These are phyloP conservation scores for Diaporthe batatas DNA, from an alignment of 2,329 filamentous ascomycete genomes.

Conservation along the genomic window DNA sequence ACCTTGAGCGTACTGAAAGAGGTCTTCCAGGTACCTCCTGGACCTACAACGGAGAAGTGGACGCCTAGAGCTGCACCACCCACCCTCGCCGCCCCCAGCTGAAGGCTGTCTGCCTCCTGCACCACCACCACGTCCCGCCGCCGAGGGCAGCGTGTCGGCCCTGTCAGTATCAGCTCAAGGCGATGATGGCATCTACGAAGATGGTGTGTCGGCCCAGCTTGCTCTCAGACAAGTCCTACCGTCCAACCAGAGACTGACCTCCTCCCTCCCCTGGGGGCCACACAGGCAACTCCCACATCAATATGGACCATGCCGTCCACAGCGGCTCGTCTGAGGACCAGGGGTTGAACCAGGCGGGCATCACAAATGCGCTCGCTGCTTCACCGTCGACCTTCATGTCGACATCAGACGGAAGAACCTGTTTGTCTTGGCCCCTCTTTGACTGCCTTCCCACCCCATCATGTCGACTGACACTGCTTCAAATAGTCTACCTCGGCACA, in stretches of 20 bases:
- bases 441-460: background rate
- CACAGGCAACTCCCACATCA: background rate
- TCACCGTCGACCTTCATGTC: slow-evolving; percentile 58
- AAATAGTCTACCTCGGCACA: slow-evolving; percentile 64
- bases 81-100: slow-evolving; percentile 16
- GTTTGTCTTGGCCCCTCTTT: slow-evolving; percentile 50
- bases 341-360: slow-evolving; percentile 23
- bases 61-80: slow-evolving; percentile 39
- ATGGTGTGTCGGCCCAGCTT: background rate
- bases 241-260: background rate
- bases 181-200: slow-evolving; percentile 4
- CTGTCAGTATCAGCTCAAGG: slow-evolving; percentile 9
- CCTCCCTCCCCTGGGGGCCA: background rate
- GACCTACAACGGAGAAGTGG: slow-evolving; percentile 43
- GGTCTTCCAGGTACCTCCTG: slow-evolving; percentile 43
- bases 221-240: background rate
- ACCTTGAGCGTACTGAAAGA: slow-evolving; percentile 24
- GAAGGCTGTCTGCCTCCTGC: slow-evolving; percentile 20
- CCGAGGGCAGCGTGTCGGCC: slow-evolving; percentile 19
- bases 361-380: slow-evolving; percentile 59
- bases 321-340: slow-evolving; percentile 17
- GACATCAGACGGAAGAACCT: slow-evolving; percentile 56
- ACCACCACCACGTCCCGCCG: background rate
- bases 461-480: background rate
- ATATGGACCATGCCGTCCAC: background rate